Conservation (phyloP, 2,329 filamentous ascomycete genomes). For the Endoconidiophora laricicola region DNA sequence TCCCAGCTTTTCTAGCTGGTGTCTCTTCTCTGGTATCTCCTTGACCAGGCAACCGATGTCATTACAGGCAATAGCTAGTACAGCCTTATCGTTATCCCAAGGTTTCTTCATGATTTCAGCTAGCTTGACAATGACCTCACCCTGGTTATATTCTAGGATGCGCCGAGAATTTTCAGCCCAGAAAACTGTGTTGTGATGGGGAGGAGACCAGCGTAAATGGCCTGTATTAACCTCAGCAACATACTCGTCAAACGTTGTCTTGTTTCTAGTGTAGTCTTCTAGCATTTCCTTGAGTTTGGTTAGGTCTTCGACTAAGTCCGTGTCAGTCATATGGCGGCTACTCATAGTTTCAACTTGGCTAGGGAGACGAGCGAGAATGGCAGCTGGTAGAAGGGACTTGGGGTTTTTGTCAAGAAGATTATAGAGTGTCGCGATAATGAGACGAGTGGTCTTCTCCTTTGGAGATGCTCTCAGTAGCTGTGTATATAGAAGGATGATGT, state of each 20-base stretch:
- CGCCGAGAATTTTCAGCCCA: conserved; percentile 83
- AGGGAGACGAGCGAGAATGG: conserved; percentile 71
- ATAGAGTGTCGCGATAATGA: conserved; percentile 74
- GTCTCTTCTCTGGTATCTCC: conserved; percentile 71
- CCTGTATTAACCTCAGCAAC: conserved; percentile 72
- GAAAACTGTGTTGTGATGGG: conserved; percentile 71
- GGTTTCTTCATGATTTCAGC: conserved; percentile 63
- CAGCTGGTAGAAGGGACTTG: conserved; percentile 63
- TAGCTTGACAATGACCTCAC: conserved; percentile 60
- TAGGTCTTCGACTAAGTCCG: conserved; percentile 47
- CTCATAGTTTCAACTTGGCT: conserved; percentile 45
- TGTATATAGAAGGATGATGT: conserved; percentile 82
- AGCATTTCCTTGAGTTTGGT: conserved; percentile 43
- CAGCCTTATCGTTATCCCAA: conserved; percentile 71
- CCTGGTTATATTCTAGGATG: conserved; percentile 71
- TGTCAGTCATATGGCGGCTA: conserved; percentile 45
- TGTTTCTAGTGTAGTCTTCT: conserved; percentile 51
- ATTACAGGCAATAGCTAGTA: conserved; percentile 83
- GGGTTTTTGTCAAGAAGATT: conserved; percentile 62
- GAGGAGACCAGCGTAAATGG: conserved; percentile 82
- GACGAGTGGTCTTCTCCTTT: conserved; percentile 92
- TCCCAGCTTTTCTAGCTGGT: conserved; percentile 64
- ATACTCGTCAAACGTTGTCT: conserved; percentile 76
- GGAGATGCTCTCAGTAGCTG: conserved; percentile 81
- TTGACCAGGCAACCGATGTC: conserved; percentile 80